Base-by-base conservation (phyloP, 2,329 filamentous ascomycete species). In the Dichotomopilus funicola region DNA sequence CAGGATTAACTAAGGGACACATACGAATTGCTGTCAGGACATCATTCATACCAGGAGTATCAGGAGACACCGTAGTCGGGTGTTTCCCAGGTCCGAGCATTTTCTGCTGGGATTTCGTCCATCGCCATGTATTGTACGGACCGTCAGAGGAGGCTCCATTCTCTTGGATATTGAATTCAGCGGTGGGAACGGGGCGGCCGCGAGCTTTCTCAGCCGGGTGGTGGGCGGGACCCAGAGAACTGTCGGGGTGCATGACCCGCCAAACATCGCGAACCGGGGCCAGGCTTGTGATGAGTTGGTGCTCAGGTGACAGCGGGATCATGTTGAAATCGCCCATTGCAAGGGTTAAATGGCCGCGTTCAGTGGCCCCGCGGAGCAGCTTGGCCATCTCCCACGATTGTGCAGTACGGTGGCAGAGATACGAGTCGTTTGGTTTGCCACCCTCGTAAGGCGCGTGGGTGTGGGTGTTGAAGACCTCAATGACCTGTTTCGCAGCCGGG, bases 381-480 rank as follows among this genome's bases (percentile, higher is more conserved):
- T 95, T 96, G 52, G 91, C 82, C 56, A 96, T 88, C 69, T 96
- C 88, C 94, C 94, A 99, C 49, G 91, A 88, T 73, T 99, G 92
- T 3, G 92, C 87, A 13, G 89, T 89, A 55, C 91, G 87, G 72
- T 97, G 94, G 68, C 89, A 91, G 50, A 91, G 75, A 73, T 99
- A 97, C 34, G 87, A 89, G 72, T 95, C 89, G 65, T 88, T 76
- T 13, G 85, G 84, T 51, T 54, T 54, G 62, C 88, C 86, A 60
- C 76, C 74, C 71, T 95, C 89, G 70, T 97, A 97, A 0, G 89
- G 89, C 3, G 94, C 88, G 70, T 97, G 94, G 2, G 76, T 86
- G 73, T 95, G 92, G 13, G 94, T 97, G 69, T 89, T 92, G 68
- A 97, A 96, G 1, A 97, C 89, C 66, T 96, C 90, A 13, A 90